phyloP scores from a whole-genome alignment of 1,139 yeast genomes.

The Pichia sp. region DNA sequence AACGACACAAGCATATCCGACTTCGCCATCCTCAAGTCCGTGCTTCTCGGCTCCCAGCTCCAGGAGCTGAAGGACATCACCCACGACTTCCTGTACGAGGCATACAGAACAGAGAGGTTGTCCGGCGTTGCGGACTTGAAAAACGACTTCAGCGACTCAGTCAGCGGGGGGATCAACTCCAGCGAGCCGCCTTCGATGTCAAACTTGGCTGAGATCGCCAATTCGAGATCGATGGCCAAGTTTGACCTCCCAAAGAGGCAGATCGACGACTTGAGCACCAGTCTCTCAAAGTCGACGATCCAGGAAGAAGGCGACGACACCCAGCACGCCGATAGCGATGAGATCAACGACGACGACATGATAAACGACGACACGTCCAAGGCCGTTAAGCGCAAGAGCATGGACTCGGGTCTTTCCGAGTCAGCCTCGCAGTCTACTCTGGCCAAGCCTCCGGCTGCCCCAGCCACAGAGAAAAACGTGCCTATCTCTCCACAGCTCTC shows the following conservation, averaged over 20 bases:
- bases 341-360: neutral
- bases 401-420: constrained; percentile 36
- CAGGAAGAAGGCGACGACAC: constrained; percentile 17
- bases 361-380: constrained; percentile 8
- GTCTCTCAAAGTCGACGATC: constrained; percentile 22
- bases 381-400: constrained; percentile 9
- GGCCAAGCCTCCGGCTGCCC: constrained; percentile 39
- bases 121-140: constrained; percentile 30
- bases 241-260: constrained; percentile 21
- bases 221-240: constrained; percentile 31
- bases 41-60: constrained; percentile 69
- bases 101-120: constrained; percentile 64
- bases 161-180: neutral
- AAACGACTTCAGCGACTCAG: constrained; percentile 22
- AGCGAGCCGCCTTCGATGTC: constrained; percentile 52
- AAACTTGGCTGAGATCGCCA: constrained; percentile 57
- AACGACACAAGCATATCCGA: constrained; percentile 54
- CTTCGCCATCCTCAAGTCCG: constrained; percentile 61
- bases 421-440: constrained; percentile 45
- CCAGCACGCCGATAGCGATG: neutral
- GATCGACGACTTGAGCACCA: constrained; percentile 4
- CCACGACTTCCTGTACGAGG: constrained; percentile 62
- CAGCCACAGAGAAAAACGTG: neutral
- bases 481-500: constrained; percentile 33
- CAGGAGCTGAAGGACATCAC: constrained; percentile 72